Conservation (phyloP, 345 rosid genomes). For the Salix caprea region DNA sequence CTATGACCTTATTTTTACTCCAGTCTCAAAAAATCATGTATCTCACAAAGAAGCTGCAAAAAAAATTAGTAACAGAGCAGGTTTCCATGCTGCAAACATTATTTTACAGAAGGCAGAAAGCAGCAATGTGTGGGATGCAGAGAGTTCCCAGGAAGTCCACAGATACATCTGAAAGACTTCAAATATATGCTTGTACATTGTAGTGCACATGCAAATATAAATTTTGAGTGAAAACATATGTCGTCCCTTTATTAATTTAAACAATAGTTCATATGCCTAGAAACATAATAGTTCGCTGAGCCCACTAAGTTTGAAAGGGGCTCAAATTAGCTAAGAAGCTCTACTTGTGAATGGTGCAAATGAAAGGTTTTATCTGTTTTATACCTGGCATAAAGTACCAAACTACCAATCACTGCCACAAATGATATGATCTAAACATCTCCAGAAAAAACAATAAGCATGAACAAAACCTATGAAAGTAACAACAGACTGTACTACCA, state of each 20-base stretch:
- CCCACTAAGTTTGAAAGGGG: background rate
- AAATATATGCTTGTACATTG: background rate
- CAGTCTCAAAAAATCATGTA: too few relatives aligned
- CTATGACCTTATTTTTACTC: too few relatives aligned
- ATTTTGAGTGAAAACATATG: background rate
- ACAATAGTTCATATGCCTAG: background rate
- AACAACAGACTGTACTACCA: background rate
- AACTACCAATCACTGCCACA: background rate
- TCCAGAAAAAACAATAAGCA: background rate
- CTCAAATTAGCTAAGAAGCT: background rate
- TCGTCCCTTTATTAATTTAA: background rate
- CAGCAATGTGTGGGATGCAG: too few relatives aligned
- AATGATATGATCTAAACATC: background rate
- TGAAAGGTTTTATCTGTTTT: background rate
- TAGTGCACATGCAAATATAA: background rate
- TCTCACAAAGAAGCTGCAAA: too few relatives aligned
- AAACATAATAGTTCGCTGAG: background rate
- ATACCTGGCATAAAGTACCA: background rate
- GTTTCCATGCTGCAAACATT: too few relatives aligned
- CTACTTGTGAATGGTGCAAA: background rate
- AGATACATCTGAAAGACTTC: background rate
- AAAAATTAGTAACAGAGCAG: too few relatives aligned
- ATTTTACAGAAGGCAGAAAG: too few relatives aligned
- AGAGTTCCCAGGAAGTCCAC: too few relatives aligned
- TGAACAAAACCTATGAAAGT: background rate